Conservation (phyloP, 1,284 basidiomycete species). For the Cutaneotrichosporon arboriforme region DNA sequence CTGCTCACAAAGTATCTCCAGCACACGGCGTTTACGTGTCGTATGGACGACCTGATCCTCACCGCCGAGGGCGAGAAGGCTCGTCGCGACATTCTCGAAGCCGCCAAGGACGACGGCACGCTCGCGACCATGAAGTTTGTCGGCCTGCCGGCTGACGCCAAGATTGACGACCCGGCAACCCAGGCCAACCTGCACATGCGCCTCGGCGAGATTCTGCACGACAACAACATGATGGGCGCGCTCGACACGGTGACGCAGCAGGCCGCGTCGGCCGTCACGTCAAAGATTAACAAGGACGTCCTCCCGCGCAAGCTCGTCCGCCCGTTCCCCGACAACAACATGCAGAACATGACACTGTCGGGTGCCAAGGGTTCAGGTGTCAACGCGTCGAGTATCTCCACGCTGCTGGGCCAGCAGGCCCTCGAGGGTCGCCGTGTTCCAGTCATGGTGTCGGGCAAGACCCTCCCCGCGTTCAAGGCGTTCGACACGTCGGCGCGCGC, state of each 20-base stretch:
- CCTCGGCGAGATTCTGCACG: conserved; percentile 90
- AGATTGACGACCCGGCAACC: conserved; percentile 58
- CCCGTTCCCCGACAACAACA: conserved; percentile 96
- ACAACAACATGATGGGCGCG: conserved; percentile 95
- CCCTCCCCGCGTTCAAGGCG: conserved; percentile 90
- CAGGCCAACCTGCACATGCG: conserved; percentile 53
- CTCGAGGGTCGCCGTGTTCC: conserved; percentile 97
- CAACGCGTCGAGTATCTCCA: conserved; percentile 97
- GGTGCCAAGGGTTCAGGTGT: conserved; percentile 98
- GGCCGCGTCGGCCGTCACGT: conserved; percentile 83
- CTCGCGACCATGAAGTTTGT: conserved; percentile 70
- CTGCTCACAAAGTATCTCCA: conserved; percentile 97
- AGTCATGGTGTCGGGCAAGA: conserved; percentile 98
- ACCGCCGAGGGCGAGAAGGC: conserved; percentile 73
- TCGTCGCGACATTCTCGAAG: conserved; percentile 64
- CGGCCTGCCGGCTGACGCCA: conserved; percentile 62
- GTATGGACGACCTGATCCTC: conserved; percentile 95
- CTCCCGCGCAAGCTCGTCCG: conserved; percentile 84
- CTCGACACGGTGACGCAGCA: conserved; percentile 87
- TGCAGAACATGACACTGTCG: conserved; percentile 98
- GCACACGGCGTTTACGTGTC: conserved; percentile 94
- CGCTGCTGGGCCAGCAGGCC: conserved; percentile 93
- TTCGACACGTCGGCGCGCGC: conserved; percentile 97
- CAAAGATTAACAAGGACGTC: conserved; percentile 78
- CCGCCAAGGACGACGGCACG: conserved; percentile 69